phyloP scores from a whole-genome alignment of 805 yeast species.

The Cyberlindnera lachancei region DNA sequence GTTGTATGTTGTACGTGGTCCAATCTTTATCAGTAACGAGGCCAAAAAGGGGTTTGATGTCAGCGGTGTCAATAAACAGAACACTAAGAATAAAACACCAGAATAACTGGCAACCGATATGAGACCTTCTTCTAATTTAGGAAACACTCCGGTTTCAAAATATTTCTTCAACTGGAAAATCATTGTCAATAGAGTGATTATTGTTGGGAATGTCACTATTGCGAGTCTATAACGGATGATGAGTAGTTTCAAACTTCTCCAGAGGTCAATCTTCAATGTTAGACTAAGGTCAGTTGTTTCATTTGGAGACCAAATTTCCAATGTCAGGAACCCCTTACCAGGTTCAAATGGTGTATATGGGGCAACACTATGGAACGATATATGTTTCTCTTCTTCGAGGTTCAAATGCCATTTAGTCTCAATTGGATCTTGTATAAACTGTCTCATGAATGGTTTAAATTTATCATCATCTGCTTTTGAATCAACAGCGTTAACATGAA shows the following conservation, averaged over 20 bases:
- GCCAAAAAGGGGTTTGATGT: slow-evolving; percentile 30
- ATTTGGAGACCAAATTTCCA: slow-evolving; percentile 41
- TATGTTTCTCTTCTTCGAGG: slow-evolving; percentile 30
- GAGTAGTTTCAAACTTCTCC: slow-evolving; percentile 57
- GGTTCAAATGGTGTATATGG: slow-evolving; percentile 54
- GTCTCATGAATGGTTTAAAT: slow-evolving; percentile 63
- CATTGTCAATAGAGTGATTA: slow-evolving; percentile 44
- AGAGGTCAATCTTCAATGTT: slow-evolving; percentile 40
- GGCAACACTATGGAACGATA: slow-evolving; percentile 54
- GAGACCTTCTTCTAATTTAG: slow-evolving; percentile 41
- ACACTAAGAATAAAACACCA: slow-evolving; percentile 19
- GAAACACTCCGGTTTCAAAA: slow-evolving; percentile 30
- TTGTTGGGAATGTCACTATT: slow-evolving; percentile 61
- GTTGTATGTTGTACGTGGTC: slow-evolving; percentile 46
- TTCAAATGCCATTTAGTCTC: slow-evolving; percentile 79
- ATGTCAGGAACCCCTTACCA: slow-evolving; percentile 24
- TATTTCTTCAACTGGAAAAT: slow-evolving; percentile 47
- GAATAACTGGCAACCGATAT: slow-evolving; percentile 25
- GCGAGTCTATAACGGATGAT: slow-evolving; percentile 74
- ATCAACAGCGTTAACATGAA: slow-evolving; percentile 15
- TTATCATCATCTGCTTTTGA: slow-evolving; percentile 1
- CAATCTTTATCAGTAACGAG: slow-evolving; percentile 34
- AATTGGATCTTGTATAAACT: slow-evolving; percentile 52
- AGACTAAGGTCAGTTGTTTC: slow-evolving; percentile 7
- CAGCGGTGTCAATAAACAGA: slow-evolving; percentile 33